Evolutionary conservation across 2,329 filamentous ascomycete species (phyloP).

Genomic region (Laburnicola sp.): DNA sequence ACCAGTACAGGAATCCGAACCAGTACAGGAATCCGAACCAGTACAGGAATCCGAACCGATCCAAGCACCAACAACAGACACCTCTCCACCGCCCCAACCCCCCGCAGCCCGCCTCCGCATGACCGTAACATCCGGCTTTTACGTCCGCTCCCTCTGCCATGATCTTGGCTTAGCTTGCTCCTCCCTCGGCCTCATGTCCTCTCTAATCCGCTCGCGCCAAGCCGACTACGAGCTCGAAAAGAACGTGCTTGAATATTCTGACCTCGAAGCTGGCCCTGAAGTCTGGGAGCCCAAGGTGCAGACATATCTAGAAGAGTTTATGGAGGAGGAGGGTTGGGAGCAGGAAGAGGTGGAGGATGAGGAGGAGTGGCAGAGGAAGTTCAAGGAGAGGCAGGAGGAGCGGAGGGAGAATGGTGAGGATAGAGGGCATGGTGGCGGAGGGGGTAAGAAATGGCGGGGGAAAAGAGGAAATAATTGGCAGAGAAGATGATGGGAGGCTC

Average conservation of each 20-base stretch:
- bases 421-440: constrained; percentile 19
- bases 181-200: constrained; percentile 83
- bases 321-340: constrained; percentile 47
- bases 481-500: constrained; percentile 8
- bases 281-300: constrained; percentile 80
- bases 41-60: neutral
- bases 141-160: constrained; percentile 90
- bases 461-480: constrained; percentile 17
- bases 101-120: constrained; percentile 83
- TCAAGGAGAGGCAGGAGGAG: constrained; percentile 42
- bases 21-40: too few species aligned
- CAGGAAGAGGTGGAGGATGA: constrained; percentile 34
- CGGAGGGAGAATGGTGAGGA: constrained; percentile 26
- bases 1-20: too few species aligned
- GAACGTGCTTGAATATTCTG: constrained; percentile 77
- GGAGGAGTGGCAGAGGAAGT: constrained; percentile 23
- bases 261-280: constrained; percentile 74
- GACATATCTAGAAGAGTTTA: constrained; percentile 58
- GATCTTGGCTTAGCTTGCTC: constrained; percentile 82
- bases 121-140: constrained; percentile 94
- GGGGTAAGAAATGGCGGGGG: constrained; percentile 13
- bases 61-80: constrained; percentile 2
- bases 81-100: constrained; percentile 30
- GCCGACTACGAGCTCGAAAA: constrained; percentile 74
- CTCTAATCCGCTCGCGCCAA: constrained; percentile 78